A percentile compares a stretch with the other conserved stretches of the same genome.
These are phyloP conservation scores for Globisporangium takayamanum DNA, from an alignment of 352 stramenopile genomes.

Conservation along the genomic window DNA sequence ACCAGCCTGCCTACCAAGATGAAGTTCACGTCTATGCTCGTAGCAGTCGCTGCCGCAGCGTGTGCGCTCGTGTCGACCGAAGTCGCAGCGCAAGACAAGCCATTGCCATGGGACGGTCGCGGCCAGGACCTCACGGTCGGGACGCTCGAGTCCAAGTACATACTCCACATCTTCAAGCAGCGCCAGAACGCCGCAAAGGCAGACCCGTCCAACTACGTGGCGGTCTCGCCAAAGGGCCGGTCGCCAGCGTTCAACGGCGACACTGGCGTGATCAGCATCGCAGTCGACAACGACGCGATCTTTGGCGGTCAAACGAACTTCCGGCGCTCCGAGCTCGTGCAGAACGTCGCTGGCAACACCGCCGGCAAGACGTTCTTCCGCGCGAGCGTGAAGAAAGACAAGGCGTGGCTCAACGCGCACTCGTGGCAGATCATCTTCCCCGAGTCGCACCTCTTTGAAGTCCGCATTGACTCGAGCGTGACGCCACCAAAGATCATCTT, in stretches of 20 bases:
- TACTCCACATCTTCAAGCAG: slow-evolving; percentile 62
- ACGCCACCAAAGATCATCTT: slow-evolving; percentile 48
- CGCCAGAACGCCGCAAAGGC: slow-evolving; percentile 33
- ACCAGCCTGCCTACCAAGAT: not conserved
- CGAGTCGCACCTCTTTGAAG: slow-evolving; percentile 46
- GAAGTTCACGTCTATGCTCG: slow-evolving; percentile 13
- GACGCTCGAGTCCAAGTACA: slow-evolving; percentile 48
- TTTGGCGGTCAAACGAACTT: slow-evolving; percentile 56
- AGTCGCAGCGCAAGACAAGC: slow-evolving; percentile 15
- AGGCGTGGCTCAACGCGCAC: slow-evolving; percentile 41
- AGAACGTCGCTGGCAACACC: slow-evolving; percentile 33
- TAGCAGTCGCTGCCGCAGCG: slow-evolving; percentile 13
- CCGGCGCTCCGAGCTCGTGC: slow-evolving; percentile 59
- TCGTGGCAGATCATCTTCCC: slow-evolving; percentile 57
- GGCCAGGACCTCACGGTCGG: slow-evolving; percentile 42
- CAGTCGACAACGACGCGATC: slow-evolving; percentile 37
- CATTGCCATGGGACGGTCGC: slow-evolving; percentile 52
- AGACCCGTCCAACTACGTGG: slow-evolving; percentile 44
- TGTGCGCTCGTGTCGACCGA: slow-evolving; percentile 10
- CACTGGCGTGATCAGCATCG: slow-evolving; percentile 50
- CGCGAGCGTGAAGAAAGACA: slow-evolving; percentile 41
- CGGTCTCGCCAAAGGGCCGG: slow-evolving; percentile 29
- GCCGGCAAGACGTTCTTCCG: slow-evolving; percentile 51
- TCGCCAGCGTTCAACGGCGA: slow-evolving; percentile 52
- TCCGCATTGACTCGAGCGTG: slow-evolving; percentile 44